Conservation (phyloP, 306 rosid genomes). For the Arachis stenosperma region DNA sequence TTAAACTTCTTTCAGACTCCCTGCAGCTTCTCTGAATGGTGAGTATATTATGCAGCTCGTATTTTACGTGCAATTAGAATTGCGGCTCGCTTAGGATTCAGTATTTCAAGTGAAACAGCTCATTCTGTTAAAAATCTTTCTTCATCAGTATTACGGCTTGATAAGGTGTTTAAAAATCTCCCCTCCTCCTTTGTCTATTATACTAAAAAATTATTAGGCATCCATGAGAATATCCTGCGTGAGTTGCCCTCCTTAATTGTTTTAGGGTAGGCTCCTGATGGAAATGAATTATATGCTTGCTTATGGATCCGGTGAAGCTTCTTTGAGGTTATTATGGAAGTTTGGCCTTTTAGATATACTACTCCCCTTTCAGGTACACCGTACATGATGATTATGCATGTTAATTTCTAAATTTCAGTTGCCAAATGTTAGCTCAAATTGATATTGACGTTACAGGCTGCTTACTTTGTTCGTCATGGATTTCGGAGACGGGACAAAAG, state of each 20-base stretch:
- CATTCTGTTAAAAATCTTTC: slow-evolving; percentile 56
- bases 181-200: slow-evolving; percentile 21
- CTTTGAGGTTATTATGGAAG: slow-evolving; percentile 81
- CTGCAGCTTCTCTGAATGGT: slow-evolving; percentile 4
- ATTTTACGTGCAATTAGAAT: slow-evolving; percentile 85
- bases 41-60: slow-evolving; percentile 65
- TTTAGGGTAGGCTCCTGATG: slow-evolving; percentile 81
- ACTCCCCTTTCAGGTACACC: slow-evolving; percentile 72
- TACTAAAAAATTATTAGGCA: neutral
- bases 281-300: slow-evolving; percentile 92
- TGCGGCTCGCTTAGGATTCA: slow-evolving; percentile 88
- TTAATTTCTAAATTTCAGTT: slow-evolving; percentile 35
- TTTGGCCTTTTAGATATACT: slow-evolving; percentile 83
- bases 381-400: neutral
- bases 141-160: slow-evolving; percentile 62
- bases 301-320: slow-evolving; percentile 89
- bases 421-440: slow-evolving; percentile 29
- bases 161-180: slow-evolving; percentile 63
- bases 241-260: slow-evolving; percentile 38
- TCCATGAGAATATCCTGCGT: slow-evolving; percentile 32
- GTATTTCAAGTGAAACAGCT: slow-evolving; percentile 79
- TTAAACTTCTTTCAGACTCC: neutral
- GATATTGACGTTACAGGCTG: slow-evolving; percentile 66
- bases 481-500: slow-evolving; percentile 81
- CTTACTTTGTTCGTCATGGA: slow-evolving; percentile 68